Evolutionary conservation across 2,329 filamentous ascomycete species (phyloP), one percentile per base, ranked within the genome.

Genomic region (Sordariomycetes sp.): DNA sequence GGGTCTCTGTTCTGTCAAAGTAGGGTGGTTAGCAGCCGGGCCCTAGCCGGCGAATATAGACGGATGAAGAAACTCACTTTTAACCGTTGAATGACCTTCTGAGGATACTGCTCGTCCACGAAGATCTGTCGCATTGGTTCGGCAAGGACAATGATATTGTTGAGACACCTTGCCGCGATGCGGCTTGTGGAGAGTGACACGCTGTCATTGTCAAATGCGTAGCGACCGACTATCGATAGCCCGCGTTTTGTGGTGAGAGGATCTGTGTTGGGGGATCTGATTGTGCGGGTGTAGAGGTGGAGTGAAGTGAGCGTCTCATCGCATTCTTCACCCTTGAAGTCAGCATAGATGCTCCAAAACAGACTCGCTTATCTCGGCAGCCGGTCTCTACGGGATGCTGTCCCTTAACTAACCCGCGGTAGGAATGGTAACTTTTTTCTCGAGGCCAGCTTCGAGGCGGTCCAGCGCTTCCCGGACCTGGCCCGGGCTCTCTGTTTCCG

Each of bases 81-180:
- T 24, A 60, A 52, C 6, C 59, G 36, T 4, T 58, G 57, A 24
- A 61, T 59, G 17, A 60, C 45, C 28, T 55, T 57, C 39, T 58
- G 36, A 10, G 55, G 56, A 48, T 60, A 57, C 1, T 58, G 59
- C 53, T 59, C 58, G 25, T 59, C 59, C n/a, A 56, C 57, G 57
- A 61, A 61, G 42, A 59, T 56, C 24, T 57, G 57, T n/a, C 60
- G 54, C n/a, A 61, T 53, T 7, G 54, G 39, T 10, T 58, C 57
- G 8, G 60, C 45, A n/a, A 61, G 55, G 20, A 61, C 60, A 10
- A 60, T 52, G 24, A 61, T 60, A 50, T 61, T 61, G 56, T 60
- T 61, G 2, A 61, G 39, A 48, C 56, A 53, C 22, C 56, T 36
- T 22, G 52, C 24, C 3, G 56, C 56, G 15, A 54, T 54, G 24